phyloP scores from a whole-genome alignment of 768 basidiomycete species.

The Suillus subalutaceus region DNA sequence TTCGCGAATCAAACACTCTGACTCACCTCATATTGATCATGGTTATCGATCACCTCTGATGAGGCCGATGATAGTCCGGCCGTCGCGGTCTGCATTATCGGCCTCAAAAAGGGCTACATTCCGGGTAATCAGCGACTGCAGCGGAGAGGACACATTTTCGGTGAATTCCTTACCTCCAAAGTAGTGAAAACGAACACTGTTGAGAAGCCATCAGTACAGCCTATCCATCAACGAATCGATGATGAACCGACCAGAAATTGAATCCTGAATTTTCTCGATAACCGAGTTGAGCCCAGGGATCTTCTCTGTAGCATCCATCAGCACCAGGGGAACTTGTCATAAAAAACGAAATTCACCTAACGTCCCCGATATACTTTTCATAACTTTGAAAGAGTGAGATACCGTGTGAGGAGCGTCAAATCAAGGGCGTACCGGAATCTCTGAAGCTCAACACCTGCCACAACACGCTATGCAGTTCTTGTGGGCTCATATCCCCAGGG shows the following conservation, averaged over 20 bases:
- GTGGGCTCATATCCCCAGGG: constrained; percentile 84
- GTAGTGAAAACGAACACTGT: constrained; percentile 83
- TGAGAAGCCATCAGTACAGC: constrained; percentile 14
- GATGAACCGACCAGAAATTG: constrained; percentile 55
- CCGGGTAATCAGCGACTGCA: not conserved
- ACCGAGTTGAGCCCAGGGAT: constrained; percentile 78
- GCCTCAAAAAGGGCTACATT: constrained; percentile 77
- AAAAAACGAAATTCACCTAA: constrained; percentile 51
- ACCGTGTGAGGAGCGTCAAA: not conserved
- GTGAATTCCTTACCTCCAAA: constrained; percentile 57
- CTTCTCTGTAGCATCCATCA: constrained; percentile 51
- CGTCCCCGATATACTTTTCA: constrained; percentile 78
- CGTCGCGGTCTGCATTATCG: constrained; percentile 73
- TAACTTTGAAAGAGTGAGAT: constrained; percentile 36
- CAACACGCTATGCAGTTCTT: constrained; percentile 80
- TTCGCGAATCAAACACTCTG: not conserved
- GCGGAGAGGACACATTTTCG: not conserved
- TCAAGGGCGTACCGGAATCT: constrained; percentile 59
- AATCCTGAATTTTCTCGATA: constrained; percentile 79
- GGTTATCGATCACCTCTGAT: constrained; percentile 74
- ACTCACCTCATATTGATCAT: constrained; percentile 76
- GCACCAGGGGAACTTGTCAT: not conserved
- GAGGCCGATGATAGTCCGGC: constrained; percentile 62
- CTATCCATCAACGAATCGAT: not conserved
- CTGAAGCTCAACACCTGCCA: constrained; percentile 89